Base-by-base conservation (phyloP, 768 basidiomycete genomes). In the Kondoa subrosea region DNA sequence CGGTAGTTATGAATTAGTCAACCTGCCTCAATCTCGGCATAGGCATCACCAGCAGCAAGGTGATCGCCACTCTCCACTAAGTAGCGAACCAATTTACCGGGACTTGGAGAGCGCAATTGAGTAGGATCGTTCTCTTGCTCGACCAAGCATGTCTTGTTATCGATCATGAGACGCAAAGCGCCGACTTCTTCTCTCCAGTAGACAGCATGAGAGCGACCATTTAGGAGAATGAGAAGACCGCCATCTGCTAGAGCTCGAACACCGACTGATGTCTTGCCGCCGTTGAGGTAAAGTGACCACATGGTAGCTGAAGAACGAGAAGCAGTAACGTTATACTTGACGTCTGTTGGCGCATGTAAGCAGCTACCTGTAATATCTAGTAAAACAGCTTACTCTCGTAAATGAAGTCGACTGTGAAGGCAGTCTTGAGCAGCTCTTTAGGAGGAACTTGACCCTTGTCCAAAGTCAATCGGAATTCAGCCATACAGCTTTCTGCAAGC, bases 111-210 rank as follows among this genome's bases (percentile, higher is more conserved):
- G 73, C 95, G 82, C 59, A 97, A 81, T 77, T 97, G 93, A 27
- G 95, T 99, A 17, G 95, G 95, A 75, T 99, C 95, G 73, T 96
- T 96, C 82, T 99, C 95, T 79, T 97, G 92, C 78, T 96, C 95
- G 73, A 99, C 91, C 79, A 96, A 82, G 77, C 92, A 95, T 17
- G 95, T 99, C 82, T 96, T 93, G 65, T 91, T 83, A 78, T 99
- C 93, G 69, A 99, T 86, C 85, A 91, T 90, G 75, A 97, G 77
- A 72, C 89, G 81, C 72, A 74, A 69, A 2, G 74, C 72, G 65
- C 72, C 95, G 66, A 97, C 95, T 80, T 99, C 95, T 77, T 96
- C 95, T 66, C 90, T 83, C 91, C 90, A 97, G 78, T 99, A 99
- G 65, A 95, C 82, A 27, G 95, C 92, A 78, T 99, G 95, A 77